Conservation (phyloP, 179 eudicot species). For the Sideroxylon spinosum region DNA sequence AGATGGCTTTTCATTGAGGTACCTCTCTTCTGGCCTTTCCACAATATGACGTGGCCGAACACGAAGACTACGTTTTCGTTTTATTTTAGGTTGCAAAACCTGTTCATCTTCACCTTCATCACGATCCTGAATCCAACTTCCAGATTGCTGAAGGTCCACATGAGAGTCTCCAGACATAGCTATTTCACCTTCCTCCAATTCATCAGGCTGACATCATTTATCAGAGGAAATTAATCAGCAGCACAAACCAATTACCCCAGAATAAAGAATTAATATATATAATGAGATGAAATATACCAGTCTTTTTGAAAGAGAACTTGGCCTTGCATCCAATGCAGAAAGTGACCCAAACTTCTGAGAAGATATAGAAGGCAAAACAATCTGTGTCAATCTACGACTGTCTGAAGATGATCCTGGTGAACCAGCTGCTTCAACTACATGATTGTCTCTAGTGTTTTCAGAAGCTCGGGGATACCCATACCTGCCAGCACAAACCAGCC, state of each 20-base stretch:
- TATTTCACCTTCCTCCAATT: slow-evolving; percentile 95
- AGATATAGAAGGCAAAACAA: slow-evolving; percentile 63
- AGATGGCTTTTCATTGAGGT: slow-evolving; percentile 44
- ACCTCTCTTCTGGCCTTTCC: slow-evolving; percentile 65
- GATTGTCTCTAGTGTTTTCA: slow-evolving; percentile 34
- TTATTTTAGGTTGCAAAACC: slow-evolving; percentile 86
- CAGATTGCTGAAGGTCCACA: slow-evolving; percentile 78
- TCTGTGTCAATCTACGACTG: slow-evolving; percentile 45
- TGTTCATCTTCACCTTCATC: slow-evolving; percentile 93
- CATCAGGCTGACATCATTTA: slow-evolving; percentile 53
- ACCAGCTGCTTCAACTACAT: slow-evolving; percentile 53
- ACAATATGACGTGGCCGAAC: slow-evolving; percentile 55
- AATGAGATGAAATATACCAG: slow-evolving; percentile 46
- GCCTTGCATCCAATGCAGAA: slow-evolving; percentile 90
- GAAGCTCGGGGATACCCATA: slow-evolving; percentile 50
- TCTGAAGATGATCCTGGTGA: slow-evolving; percentile 89
- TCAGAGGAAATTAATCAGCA: slow-evolving; percentile 15
- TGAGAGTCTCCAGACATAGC: slow-evolving; percentile 80
- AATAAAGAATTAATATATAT: slow-evolving; percentile 10
- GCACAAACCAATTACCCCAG: background rate
- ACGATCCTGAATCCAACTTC: slow-evolving; percentile 88
- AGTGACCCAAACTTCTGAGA: slow-evolving; percentile 93
- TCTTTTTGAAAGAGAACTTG: slow-evolving; percentile 64
- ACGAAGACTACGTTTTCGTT: slow-evolving; percentile 80
- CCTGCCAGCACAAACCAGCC: slow-evolving; percentile 39